Evolutionary conservation across 1,284 basidiomycete species (phyloP), one percentile per base, ranked within the genome.

Genomic region (Coniferiporia weirii): DNA sequence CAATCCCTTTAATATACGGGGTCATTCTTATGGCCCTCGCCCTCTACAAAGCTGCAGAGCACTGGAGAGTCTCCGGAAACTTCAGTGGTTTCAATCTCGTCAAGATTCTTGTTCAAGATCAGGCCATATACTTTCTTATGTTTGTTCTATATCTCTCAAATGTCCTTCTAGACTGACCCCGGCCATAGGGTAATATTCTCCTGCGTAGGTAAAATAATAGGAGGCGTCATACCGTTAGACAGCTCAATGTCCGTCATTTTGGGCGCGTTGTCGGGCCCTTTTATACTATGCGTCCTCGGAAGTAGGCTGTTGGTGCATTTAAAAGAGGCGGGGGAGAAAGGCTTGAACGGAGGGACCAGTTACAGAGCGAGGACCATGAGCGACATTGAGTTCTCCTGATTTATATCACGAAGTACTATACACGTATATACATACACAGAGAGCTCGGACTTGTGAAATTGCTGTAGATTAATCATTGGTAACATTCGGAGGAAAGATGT

Each of bases 261-360:
- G n/a, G 27, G n/a, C 27, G 22, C 20, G 8, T n/a, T 44, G 4
- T 48, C 49, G n/a, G 52, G 20, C 45, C 56, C 56, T 15, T 20
- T 17, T 10, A 20, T 57, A n/a, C 12, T 57, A n/a, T 57, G 49
- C 20, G n/a, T 52, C 20, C 56, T 57, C 13, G 56, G 56, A 57
- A 46, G 56, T 27, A 34, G 46, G 12, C 38, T 57, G 48, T 20
- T 57, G 1, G 13, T 57, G 19, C 40, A 52, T 44, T 35, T 57
- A 10, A 57, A 57, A 19, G 56, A 57, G 40, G 56, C 56, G 8
- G 56, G 49, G 10, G 56, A 57, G 50, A 27, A 32, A 17, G 56
- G 40, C 10, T 32, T 44, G 0, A 57, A 57, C 36, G 50, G 17
- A 6, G 56, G 56, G 8, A 52, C 20, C 5, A 57, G 40, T 20